Evolutionary conservation across 768 basidiomycete genomes (phyloP).

Genomic region (Lentinus tigrinus): DNA sequence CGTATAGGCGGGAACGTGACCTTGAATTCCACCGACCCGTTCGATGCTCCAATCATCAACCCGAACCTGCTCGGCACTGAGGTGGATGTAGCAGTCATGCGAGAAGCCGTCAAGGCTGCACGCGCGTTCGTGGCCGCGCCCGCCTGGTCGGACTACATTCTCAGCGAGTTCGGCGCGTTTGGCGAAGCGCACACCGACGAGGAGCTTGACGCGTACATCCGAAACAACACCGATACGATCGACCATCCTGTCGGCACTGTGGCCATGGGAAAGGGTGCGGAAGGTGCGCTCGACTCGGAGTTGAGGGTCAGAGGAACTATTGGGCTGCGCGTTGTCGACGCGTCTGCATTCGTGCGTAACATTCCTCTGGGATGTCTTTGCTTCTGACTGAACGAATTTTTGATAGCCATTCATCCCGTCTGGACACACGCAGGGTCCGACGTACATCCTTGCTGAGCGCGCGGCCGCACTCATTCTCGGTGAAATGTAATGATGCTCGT

Average conservation of each 20-base stretch:
- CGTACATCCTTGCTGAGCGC: slow-evolving; percentile 36
- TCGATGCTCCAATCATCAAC: slow-evolving; percentile 33
- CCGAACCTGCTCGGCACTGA: slow-evolving; percentile 12
- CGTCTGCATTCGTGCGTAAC: slow-evolving; percentile 2
- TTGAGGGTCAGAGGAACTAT: slow-evolving; percentile 40
- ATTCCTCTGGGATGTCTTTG: background rate
- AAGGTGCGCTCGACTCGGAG: slow-evolving; percentile 38
- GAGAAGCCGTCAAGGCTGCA: slow-evolving; percentile 6
- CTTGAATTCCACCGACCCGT: slow-evolving; percentile 39
- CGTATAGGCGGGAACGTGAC: slow-evolving; percentile 13
- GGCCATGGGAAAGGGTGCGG: slow-evolving; percentile 29
- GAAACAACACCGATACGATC: slow-evolving; percentile 9
- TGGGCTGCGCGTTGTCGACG: slow-evolving; percentile 36
- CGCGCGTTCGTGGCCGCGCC: slow-evolving; percentile 2
- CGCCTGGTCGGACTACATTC: slow-evolving; percentile 11
- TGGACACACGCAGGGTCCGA: slow-evolving; percentile 36
- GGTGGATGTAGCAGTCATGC: slow-evolving; percentile 27
- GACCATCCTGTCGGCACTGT: slow-evolving; percentile 36
- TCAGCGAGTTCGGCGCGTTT: background rate
- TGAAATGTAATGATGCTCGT: too few species aligned
- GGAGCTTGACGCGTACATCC: slow-evolving; percentile 18
- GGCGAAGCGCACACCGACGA: slow-evolving; percentile 6
- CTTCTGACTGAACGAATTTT: background rate
- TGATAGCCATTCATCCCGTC: slow-evolving; percentile 28
- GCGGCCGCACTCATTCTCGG: slow-evolving; percentile 19